Percentiles rank a stretch among this genome's conserved stretches.
phyloP scores from a whole-genome alignment of 345 rosid species.

The Eucalyptus guilfoylei region DNA sequence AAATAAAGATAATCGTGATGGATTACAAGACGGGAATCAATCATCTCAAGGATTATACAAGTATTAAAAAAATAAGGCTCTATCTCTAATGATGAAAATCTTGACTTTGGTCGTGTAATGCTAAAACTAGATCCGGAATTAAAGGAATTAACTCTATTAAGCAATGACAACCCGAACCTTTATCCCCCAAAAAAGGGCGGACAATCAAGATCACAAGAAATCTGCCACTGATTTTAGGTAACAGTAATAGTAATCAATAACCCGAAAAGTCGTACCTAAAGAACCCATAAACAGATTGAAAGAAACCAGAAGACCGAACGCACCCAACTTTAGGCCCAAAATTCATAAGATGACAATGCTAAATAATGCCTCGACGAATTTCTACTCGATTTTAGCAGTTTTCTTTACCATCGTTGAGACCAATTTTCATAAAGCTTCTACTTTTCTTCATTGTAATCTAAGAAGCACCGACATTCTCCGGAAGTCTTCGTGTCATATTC shows the following conservation, averaged over 20 bases:
- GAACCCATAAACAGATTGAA: not conserved
- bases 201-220: not conserved
- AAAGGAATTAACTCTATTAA: not conserved
- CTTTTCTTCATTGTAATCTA: not conserved
- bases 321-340: not conserved
- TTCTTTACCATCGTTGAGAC: not conserved
- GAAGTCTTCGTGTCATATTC: accelerated
- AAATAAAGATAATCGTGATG: not conserved
- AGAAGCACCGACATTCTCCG: accelerated
- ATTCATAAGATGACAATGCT: not conserved
- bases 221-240: not conserved
- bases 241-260: not conserved
- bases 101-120: not conserved
- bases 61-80: not conserved
- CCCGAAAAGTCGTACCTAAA: not conserved
- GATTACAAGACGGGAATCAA: not conserved
- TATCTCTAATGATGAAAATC: not conserved
- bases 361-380: not conserved
- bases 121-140: not conserved
- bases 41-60: not conserved
- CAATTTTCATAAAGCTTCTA: not conserved
- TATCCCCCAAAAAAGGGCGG: not conserved
- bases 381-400: not conserved
- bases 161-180: not conserved
- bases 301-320: not conserved